phyloP scores from a whole-genome alignment of 2,329 filamentous ascomycete genomes.

The Penicillium carneum region DNA sequence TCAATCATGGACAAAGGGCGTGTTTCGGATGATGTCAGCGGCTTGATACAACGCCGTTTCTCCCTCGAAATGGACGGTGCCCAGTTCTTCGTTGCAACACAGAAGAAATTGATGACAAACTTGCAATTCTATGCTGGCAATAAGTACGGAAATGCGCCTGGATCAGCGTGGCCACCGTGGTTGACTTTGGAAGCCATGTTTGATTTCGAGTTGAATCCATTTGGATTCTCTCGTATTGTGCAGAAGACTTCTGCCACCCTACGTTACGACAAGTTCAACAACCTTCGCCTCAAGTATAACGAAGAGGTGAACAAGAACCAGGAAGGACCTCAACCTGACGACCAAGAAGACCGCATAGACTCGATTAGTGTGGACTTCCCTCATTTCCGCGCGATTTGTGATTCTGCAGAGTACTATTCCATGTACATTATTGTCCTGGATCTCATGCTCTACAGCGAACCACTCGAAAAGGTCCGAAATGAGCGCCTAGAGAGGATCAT shows the following conservation, averaged over 20 bases:
- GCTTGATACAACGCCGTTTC: conserved; percentile 92
- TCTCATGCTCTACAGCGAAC: conserved; percentile 93
- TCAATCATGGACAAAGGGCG: conserved; percentile 98
- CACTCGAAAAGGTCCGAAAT: conserved; percentile 92
- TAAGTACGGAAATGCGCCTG: conserved; percentile 82
- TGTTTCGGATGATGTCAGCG: conserved; percentile 89
- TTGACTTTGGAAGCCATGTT: conserved; percentile 98
- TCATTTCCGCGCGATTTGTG: conserved; percentile 90
- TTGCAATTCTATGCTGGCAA: conserved; percentile 94
- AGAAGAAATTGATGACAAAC: conserved; percentile 86
- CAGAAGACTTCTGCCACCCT: conserved; percentile 94
- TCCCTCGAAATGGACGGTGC: conserved; percentile 95
- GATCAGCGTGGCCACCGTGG: conserved; percentile 96
- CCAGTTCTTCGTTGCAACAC: conserved; percentile 96
- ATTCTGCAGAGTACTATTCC: conserved; percentile 95
- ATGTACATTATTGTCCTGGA: conserved; percentile 98
- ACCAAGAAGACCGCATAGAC: conserved; percentile 81
- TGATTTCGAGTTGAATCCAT: conserved; percentile 89
- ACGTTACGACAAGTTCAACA: conserved; percentile 98
- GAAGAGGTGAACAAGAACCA: conserved; percentile 78
- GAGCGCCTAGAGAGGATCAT: conserved; percentile 98
- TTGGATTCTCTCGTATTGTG: conserved; percentile 96
- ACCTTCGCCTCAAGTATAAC: conserved; percentile 93
- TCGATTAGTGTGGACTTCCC: conserved; percentile 97
- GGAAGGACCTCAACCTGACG: conserved; percentile 51